Conservation (phyloP, 2,329 filamentous ascomycete genomes). For the Xenosphaeropsis pyriputrescens region DNA sequence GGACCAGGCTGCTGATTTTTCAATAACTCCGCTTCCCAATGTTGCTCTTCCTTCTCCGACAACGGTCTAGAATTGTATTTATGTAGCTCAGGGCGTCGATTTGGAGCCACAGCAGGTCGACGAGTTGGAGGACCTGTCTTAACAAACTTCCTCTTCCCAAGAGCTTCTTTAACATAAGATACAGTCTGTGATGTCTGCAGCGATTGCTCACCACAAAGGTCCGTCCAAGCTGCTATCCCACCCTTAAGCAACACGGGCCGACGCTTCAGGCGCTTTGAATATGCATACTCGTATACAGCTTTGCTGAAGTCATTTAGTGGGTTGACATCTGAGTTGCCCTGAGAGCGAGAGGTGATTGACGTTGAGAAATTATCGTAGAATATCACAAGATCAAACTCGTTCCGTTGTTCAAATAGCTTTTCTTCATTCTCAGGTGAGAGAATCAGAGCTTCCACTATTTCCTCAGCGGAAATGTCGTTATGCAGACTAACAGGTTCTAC, state of each 20-base stretch:
- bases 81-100: too few relatives aligned
- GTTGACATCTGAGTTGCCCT: conserved; percentile 25
- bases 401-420: conserved; percentile 52
- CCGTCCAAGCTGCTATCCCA: conserved; percentile 74
- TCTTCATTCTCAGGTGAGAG: conserved; percentile 64
- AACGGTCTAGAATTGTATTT: conserved; percentile 48
- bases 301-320: conserved; percentile 62
- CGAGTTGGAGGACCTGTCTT: too few relatives aligned
- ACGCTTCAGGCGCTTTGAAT: conserved; percentile 56
- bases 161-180: too few relatives aligned
- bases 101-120: too few relatives aligned
- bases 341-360: conserved; percentile 16
- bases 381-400: conserved; percentile 74
- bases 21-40: conserved; percentile 65
- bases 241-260: conserved; percentile 67
- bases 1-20: conserved; percentile 34
- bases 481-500: conserved; percentile 71
- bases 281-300: conserved; percentile 73
- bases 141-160: too few relatives aligned
- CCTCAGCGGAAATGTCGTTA: conserved; percentile 45
- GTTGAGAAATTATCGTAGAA: conserved; percentile 67
- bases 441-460: conserved; percentile 53
- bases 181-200: conserved; percentile 40
- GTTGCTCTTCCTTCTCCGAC: conserved; percentile 64
- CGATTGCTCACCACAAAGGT: conserved; percentile 49